A percentile compares a stretch with the other conserved stretches of the same genome.
Evolutionary conservation across 1,284 basidiomycete species (phyloP).

Genomic region (Ganoderma resinaceum): DNA sequence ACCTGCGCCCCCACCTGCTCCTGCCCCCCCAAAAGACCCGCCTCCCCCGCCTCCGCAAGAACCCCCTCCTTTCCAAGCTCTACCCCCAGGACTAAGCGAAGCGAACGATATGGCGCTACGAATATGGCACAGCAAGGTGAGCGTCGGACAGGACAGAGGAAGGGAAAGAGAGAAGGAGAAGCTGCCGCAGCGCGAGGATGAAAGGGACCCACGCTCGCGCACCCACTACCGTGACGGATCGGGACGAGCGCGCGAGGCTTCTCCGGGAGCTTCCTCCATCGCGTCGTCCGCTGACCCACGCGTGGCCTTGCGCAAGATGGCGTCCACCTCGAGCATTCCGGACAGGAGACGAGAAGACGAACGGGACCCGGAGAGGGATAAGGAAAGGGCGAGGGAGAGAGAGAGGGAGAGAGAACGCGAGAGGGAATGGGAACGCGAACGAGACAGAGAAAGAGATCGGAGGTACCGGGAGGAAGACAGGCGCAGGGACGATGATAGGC

Average conservation of each 20-base stretch:
- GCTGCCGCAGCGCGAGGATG: conserved; percentile 1
- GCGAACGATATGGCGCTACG: conserved; percentile 3
- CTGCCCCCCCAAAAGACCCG: neutral
- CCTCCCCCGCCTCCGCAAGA: conserved; percentile 10
- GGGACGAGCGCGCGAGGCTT: conserved; percentile 14
- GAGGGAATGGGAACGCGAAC: conserved; percentile 6
- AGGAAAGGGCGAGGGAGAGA: conserved; percentile 7
- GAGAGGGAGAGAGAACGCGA: conserved; percentile 11
- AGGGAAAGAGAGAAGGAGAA: neutral
- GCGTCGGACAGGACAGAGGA: conserved; percentile 4
- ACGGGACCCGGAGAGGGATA: neutral
- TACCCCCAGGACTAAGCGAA: neutral
- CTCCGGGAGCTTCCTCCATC: conserved; percentile 20
- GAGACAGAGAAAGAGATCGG: conserved; percentile 8
- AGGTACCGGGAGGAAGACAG: conserved; percentile 13
- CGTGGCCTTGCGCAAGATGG: conserved; percentile 5
- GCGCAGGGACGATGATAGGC: conserved; percentile 16
- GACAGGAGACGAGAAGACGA: conserved; percentile 14
- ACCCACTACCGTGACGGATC: conserved; percentile 2
- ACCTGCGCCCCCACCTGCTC: conserved; percentile 1
- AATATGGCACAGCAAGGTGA: conserved; percentile 1
- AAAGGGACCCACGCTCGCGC: conserved; percentile 6
- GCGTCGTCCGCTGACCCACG: conserved; percentile 18
- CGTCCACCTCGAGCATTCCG: conserved; percentile 10
- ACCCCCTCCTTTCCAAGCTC: conserved; percentile 7